These are phyloP conservation scores for Cryphonectria naterciae DNA, from an alignment of 2,329 filamentous ascomycete species.

Conservation along the genomic window DNA sequence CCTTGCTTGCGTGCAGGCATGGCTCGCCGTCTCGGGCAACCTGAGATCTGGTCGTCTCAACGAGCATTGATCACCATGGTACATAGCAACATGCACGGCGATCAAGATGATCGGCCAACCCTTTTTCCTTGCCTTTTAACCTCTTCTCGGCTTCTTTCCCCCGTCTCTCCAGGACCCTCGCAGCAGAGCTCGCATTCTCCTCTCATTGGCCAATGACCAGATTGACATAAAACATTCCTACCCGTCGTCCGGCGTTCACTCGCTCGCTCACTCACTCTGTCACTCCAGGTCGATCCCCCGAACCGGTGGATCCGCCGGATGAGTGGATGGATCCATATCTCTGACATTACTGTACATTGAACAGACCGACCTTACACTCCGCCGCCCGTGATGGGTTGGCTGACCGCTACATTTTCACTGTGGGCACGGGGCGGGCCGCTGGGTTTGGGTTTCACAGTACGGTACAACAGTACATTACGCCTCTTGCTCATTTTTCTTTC, in stretches of 20 bases:
- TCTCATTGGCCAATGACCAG: constrained; percentile 5
- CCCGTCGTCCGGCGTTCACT: neutral
- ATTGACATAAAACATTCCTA: constrained; percentile 1
- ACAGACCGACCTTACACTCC: constrained; percentile 4
- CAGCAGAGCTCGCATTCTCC: neutral
- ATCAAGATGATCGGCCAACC: neutral
- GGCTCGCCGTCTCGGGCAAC: neutral
- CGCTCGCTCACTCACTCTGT: neutral
- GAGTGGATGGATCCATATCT: constrained; percentile 5
- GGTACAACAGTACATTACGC: neutral
- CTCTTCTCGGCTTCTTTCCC: neutral
- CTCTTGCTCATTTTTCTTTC: neutral
- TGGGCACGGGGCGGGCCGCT: neutral
- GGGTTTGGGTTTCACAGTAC: neutral
- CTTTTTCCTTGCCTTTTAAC: neutral
- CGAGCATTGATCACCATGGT: neutral
- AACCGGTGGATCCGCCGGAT: constrained; percentile 3
- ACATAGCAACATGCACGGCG: neutral
- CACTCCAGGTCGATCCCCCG: neutral
- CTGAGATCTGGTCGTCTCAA: neutral
- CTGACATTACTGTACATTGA: neutral
- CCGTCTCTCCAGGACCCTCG: neutral
- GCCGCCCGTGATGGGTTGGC: constrained; percentile 12
- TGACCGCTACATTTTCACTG: constrained; percentile 10
- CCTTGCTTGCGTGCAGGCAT: neutral